Evolutionary conservation across 345 rosid genomes (phyloP), one percentile per base, ranked within the genome.

Genomic region (Ailanthus altissimus): DNA sequence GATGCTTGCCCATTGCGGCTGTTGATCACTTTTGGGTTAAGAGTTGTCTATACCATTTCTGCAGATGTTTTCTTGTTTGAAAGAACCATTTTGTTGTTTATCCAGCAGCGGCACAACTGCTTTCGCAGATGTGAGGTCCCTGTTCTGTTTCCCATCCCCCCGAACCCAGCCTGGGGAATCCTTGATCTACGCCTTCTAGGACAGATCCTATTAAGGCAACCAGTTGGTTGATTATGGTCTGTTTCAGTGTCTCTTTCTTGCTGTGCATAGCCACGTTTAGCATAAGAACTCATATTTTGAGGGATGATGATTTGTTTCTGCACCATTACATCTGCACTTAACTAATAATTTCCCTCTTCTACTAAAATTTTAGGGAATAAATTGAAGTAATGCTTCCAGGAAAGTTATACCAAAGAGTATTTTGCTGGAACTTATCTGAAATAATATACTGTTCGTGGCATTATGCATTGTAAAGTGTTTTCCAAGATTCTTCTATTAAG

Each of bases 201-300:
- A 28, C 40, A 60, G n/a, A n/a, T n/a, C n/a, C n/a, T n/a, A n/a
- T n/a, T n/a, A 15, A 60, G 64, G 64, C 64, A 60, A n/a, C 64
- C 64, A 26, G 64, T 14, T 26, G 5, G 38, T 40, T 13, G 28
- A 25, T 11, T 9, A 5, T 26, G 16, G 13, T 60, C 64, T 60
- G 20, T 60, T 60, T 13, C 4, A 26, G n/a, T n/a, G n/a, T n/a
- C n/a, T 25, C 3, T 16, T 58, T 5, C 23, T 58, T 23, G 36
- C 36, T 10, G 62, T 14, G 1, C 25, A 23, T 2, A 13, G 62
- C 5, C 62, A 40, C 69, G 32, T 42, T 43, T 50, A 43, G 26
- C 51, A 9, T 1, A 1, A 36, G 16, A 8, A 40, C 49, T 42
- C 51, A 42, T 43, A 66, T 21, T 12, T 21, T 66, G 4, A 43